Percentiles rank a stretch among this genome's conserved stretches.
Conservation (phyloP, 805 yeast species). For the Candida andamanensis region DNA sequence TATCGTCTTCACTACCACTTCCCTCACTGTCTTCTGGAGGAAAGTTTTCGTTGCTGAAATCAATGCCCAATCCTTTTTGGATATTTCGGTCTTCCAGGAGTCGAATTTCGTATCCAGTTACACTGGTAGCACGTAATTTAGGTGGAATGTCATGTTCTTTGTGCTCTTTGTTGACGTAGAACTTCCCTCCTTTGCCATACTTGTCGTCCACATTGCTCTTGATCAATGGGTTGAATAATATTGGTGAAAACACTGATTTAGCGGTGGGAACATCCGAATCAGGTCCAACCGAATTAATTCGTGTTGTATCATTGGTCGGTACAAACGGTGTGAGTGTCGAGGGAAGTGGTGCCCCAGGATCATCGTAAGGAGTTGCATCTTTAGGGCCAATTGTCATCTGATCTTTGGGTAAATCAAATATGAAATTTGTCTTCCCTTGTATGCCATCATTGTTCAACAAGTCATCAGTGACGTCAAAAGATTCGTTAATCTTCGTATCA, state of each 20-base stretch:
- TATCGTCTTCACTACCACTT: constrained; percentile 10
- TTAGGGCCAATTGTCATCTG: constrained; percentile 46
- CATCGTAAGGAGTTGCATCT: constrained; percentile 47
- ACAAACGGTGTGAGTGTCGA: constrained; percentile 45
- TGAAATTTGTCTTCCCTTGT: constrained; percentile 3
- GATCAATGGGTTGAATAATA: constrained; percentile 75
- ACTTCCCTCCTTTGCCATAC: constrained; percentile 87
- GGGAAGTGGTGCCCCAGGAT: constrained; percentile 74
- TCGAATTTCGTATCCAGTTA: constrained; percentile 19
- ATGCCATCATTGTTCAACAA: neutral
- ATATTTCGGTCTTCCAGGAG: neutral
- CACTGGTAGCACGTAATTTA: constrained; percentile 32
- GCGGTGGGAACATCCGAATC: constrained; percentile 6
- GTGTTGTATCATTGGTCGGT: constrained; percentile 13
- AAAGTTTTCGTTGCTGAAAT: no score
- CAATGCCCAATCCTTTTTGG: constrained; percentile 11
- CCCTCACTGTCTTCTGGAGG: constrained; percentile 7
- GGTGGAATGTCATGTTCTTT: constrained; percentile 17
- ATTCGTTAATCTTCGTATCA: constrained; percentile 1
- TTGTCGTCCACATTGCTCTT: constrained; percentile 76
- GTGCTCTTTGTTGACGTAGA: constrained; percentile 50
- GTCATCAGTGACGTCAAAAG: neutral
- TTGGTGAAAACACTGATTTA: constrained; percentile 72
- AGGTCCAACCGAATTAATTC: neutral
- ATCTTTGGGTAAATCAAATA: constrained; percentile 51